Evolutionary conservation across 176 grass and related monocot species (phyloP).

Genomic region (Eleusine indica): DNA sequence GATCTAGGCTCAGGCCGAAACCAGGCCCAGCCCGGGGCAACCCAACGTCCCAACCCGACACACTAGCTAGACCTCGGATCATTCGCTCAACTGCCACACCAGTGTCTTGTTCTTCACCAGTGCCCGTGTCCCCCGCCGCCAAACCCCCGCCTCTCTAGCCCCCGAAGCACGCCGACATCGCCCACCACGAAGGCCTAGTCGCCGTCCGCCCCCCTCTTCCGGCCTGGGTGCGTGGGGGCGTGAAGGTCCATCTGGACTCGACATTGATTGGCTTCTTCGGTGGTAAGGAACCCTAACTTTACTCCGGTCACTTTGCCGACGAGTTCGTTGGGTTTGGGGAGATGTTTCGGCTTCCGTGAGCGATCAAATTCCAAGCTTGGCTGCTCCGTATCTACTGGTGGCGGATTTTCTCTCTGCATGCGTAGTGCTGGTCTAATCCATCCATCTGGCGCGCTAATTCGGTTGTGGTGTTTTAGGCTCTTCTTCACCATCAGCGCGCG

Average conservation of each 20-base stretch:
- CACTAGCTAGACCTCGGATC: background rate
- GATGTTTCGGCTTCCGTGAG: background rate
- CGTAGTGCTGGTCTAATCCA: background rate
- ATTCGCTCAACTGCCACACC: background rate
- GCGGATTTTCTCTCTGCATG: background rate
- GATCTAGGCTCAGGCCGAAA: background rate
- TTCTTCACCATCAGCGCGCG: background rate
- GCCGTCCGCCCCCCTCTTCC: background rate
- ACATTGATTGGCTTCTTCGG: background rate
- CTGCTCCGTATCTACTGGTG: background rate
- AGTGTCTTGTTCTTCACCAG: background rate
- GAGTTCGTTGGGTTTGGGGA: background rate
- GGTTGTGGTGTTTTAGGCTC: background rate
- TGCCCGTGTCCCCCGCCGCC: background rate
- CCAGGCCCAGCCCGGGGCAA: background rate
- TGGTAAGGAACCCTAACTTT: constrained; percentile 37
- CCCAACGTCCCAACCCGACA: background rate
- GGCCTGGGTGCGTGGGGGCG: background rate
- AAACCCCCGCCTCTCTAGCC: background rate
- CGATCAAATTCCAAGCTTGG: background rate
- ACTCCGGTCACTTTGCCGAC: background rate
- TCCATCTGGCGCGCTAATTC: background rate
- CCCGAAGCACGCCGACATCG: background rate
- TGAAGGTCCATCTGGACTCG: background rate
- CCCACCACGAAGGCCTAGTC: background rate